These are phyloP conservation scores for Alternaria sp. DNA, from an alignment of 2,329 filamentous ascomycete species.

Conservation along the genomic window DNA sequence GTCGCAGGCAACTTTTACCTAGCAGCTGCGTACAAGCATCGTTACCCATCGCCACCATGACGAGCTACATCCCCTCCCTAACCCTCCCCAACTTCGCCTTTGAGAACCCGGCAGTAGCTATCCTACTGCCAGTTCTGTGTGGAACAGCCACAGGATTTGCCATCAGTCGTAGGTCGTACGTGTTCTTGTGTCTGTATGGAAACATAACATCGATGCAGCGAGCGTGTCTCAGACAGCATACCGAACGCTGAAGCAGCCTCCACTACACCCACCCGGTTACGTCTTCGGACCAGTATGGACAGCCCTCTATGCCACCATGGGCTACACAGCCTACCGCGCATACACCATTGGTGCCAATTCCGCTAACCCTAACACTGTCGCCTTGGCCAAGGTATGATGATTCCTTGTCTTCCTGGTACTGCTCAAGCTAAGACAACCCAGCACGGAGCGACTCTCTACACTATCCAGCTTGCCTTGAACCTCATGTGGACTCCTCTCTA, in stretches of 20 bases:
- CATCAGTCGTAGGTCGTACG: slow-evolving; percentile 65
- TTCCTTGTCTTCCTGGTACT: neutral
- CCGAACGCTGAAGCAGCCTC: slow-evolving; percentile 70
- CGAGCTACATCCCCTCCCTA: slow-evolving; percentile 78
- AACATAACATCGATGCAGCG: slow-evolving; percentile 16
- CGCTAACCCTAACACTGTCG: slow-evolving; percentile 57
- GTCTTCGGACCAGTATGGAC: slow-evolving; percentile 69
- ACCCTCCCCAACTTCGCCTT: slow-evolving; percentile 78
- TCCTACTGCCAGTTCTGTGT: slow-evolving; percentile 77
- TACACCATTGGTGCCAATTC: slow-evolving; percentile 69
- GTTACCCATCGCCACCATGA: slow-evolving; percentile 66
- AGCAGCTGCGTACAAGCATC: neutral
- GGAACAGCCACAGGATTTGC: slow-evolving; percentile 78
- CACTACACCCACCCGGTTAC: slow-evolving; percentile 64
- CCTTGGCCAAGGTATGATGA: slow-evolving; percentile 62
- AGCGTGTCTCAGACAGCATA: slow-evolving; percentile 65
- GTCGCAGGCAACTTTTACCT: slow-evolving; percentile 2
- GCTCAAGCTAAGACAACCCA: slow-evolving; percentile 22
- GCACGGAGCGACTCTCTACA: slow-evolving; percentile 80
- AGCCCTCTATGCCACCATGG: slow-evolving; percentile 74
- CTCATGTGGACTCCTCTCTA: slow-evolving; percentile 92
- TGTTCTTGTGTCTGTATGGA: neutral
- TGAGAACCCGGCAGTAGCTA: slow-evolving; percentile 73
- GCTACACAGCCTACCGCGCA: slow-evolving; percentile 85
- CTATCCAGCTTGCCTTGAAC: slow-evolving; percentile 84